Conservation (phyloP, 306 rosid species). For the Castanospermum australe region DNA sequence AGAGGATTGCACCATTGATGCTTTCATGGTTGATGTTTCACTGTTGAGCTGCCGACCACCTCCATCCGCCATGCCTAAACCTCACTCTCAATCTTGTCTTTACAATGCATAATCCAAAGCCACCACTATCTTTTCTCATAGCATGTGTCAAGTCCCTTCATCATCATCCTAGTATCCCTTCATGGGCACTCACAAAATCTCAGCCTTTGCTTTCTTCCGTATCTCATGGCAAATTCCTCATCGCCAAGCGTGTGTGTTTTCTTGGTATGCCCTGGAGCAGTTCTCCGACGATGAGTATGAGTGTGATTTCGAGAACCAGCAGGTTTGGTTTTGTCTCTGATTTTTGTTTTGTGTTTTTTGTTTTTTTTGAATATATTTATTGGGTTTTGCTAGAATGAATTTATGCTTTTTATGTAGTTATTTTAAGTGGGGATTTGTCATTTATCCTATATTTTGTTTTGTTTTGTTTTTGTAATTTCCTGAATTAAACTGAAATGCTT, state of each 20-base stretch:
- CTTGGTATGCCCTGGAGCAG: slow-evolving; percentile 63
- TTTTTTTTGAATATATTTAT: background rate
- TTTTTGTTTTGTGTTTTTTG: background rate
- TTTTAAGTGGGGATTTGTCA: background rate
- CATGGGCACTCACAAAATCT: background rate
- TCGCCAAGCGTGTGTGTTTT: slow-evolving; percentile 42
- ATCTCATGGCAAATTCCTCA: slow-evolving; percentile 14
- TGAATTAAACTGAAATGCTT: background rate
- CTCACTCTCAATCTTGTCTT: too few species aligned
- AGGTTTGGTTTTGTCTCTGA: slow-evolving; percentile 27
- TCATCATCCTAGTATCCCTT: background rate
- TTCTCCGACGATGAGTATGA: slow-evolving; percentile 95
- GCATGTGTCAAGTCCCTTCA: slow-evolving; percentile 27
- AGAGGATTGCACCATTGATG: background rate
- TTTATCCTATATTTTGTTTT: background rate
- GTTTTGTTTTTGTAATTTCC: background rate
- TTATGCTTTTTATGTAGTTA: background rate
- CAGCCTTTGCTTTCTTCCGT: slow-evolving; percentile 30
- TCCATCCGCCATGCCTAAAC: slow-evolving; percentile 29
- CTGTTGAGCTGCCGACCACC: background rate
- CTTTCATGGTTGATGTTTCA: background rate
- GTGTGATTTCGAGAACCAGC: slow-evolving; percentile 62
- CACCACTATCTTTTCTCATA: slow-evolving; percentile 26
- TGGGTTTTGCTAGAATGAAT: slow-evolving; percentile 11
- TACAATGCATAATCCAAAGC: slow-evolving; percentile 43